Percentiles rank a stretch among this genome's conserved stretches.
Evolutionary conservation across 768 basidiomycete species (phyloP).

Genomic region (Ramaria rubella): DNA sequence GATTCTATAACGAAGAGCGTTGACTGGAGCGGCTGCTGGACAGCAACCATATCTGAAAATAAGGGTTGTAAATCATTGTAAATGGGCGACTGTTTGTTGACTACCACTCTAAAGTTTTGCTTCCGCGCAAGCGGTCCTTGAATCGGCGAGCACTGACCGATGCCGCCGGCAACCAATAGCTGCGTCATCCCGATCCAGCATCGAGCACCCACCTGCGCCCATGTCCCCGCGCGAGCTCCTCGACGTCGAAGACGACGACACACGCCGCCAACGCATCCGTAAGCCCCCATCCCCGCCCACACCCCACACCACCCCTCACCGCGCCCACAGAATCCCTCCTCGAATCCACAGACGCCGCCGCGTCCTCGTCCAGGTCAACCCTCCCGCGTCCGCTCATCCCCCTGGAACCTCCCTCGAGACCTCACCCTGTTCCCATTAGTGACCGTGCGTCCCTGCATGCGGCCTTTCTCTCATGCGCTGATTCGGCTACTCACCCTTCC

Average conservation of each 20-base stretch:
- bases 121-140: background rate
- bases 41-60: no score
- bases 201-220: background rate
- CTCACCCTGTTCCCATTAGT: constrained; percentile 36
- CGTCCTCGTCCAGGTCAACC: no score
- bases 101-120: background rate
- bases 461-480: background rate
- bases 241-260: constrained; percentile 44
- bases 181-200: background rate
- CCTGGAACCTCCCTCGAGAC: constrained; percentile 22
- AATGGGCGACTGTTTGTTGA: background rate
- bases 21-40: no score
- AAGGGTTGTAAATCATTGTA: no score
- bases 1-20: no score
- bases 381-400: background rate
- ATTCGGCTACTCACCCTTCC: background rate
- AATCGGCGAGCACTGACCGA: background rate
- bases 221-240: constrained; percentile 22
- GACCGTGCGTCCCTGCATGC: background rate
- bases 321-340: constrained; percentile 13
- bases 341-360: background rate
- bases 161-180: background rate
- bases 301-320: constrained; percentile 24
- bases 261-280: constrained; percentile 39
- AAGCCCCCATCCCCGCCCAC: constrained; percentile 18